Conservation (phyloP, 2,329 filamentous ascomycete genomes). For the Colletotrichum gloeosporioides region DNA sequence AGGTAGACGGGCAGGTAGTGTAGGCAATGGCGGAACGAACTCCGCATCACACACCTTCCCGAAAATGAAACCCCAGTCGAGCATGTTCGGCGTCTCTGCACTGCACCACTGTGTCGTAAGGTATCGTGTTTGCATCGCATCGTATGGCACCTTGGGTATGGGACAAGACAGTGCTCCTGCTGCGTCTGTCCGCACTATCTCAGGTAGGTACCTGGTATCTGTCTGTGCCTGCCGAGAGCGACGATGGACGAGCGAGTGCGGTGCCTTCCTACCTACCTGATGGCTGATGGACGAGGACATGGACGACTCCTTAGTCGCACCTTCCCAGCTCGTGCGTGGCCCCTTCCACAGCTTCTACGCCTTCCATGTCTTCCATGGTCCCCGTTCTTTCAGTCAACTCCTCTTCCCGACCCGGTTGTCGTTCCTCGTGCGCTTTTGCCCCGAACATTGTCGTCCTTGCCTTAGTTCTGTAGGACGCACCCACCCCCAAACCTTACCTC, state of each 20-base stretch:
- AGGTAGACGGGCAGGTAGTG: background rate
- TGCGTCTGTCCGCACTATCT: background rate
- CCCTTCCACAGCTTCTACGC: background rate
- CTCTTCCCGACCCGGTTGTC: background rate
- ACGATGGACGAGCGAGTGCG: background rate
- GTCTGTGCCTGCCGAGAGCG: background rate
- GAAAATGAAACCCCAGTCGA: constrained; percentile 13
- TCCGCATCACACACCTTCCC: constrained; percentile 13
- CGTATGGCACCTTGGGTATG: background rate
- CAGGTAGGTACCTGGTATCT: background rate
- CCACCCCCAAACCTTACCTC: background rate
- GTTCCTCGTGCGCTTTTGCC: constrained; percentile 9
- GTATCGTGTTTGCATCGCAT: background rate
- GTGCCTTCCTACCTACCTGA: background rate
- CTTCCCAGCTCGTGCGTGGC: background rate
- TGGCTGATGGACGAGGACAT: background rate
- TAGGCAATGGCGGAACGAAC: constrained; percentile 8
- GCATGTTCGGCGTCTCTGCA: background rate
- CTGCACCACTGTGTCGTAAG: constrained; percentile 8
- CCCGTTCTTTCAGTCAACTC: background rate
- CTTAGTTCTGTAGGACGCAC: background rate
- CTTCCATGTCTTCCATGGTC: constrained; percentile 1
- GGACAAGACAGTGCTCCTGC: background rate
- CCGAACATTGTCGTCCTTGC: background rate
- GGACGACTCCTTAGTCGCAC: background rate